phyloP scores from a whole-genome alignment of 768 basidiomycete genomes.

The Holtermannia corniformis region DNA sequence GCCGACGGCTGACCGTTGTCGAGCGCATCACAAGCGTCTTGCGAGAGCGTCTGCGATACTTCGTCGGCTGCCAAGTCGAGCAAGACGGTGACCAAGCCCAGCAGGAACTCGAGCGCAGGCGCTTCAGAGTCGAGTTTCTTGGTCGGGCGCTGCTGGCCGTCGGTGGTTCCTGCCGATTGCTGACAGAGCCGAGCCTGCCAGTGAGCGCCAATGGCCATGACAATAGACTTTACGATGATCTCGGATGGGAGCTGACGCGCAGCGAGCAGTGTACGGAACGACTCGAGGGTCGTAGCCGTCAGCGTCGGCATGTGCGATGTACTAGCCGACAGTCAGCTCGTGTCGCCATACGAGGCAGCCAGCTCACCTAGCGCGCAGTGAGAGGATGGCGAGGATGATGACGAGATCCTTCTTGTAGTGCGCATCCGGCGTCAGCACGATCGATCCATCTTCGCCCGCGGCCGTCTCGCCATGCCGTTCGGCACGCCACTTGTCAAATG shows the following conservation, averaged over 20 bases:
- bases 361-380: constrained; percentile 45
- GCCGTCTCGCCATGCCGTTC: constrained; percentile 3
- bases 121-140: constrained; percentile 4
- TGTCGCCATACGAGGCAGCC: too few relatives aligned
- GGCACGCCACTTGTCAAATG: constrained; percentile 49
- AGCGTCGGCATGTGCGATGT: constrained; percentile 18
- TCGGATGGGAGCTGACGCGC: constrained; percentile 66
- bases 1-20: constrained; percentile 43
- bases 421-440: constrained; percentile 43
- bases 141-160: neutral
- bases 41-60: constrained; percentile 55
- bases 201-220: constrained; percentile 67
- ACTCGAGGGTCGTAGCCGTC: constrained; percentile 37
- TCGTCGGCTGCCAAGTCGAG: constrained; percentile 52
- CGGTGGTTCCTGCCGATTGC: constrained; percentile 2
- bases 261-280: constrained; percentile 56
- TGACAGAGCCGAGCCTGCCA: constrained; percentile 70
- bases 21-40: constrained; percentile 58
- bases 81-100: neutral
- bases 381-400: constrained; percentile 61
- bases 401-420: constrained; percentile 65
- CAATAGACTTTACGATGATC: constrained; percentile 61
- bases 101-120: neutral
- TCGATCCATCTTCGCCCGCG: constrained; percentile 2
- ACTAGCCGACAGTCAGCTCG: constrained; percentile 4